Evolutionary conservation across 176 grass and related monocot genomes (phyloP), one percentile per base, ranked within the genome.

Genomic region (Phoenix roebelenii): DNA sequence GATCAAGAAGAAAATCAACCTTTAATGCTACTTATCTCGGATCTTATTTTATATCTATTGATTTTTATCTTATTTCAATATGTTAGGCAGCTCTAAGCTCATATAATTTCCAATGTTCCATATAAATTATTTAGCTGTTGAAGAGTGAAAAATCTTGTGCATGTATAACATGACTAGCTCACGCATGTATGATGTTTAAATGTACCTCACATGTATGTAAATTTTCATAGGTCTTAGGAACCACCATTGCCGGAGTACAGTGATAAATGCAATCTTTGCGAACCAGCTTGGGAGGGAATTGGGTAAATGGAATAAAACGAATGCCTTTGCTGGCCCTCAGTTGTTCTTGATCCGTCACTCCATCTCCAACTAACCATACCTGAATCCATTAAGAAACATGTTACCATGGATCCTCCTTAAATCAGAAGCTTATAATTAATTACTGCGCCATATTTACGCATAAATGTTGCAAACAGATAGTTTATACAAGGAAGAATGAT

Each of bases 141-240:
- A 56, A 23, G 54, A 56, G 3, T 56, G 54, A 25, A 23, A 60
- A 60, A 29, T 29, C 6, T 18, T 17, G 3, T 29, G 23, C 25
- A 60, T 60, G 12, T 16, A 39, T 17, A 60, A 44, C 35, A 44
- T 44, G 7, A 44, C 35, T 12, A 20, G 20, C 20, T 20, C 20
- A 20, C 0, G 20, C 7, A 2, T 44, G 35, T 44, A 44, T 14
- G 10, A 9, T 44, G 1, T 44, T 12, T 44, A 14, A 44, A 10
- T 35, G 25, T 73, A 73, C 70, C 70, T 73, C 70, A 7, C 70
- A 73, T 3, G 70, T 4, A 51, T 73, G 70, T 20, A 73, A 59
- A 50, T 73, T 73, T 44, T 63, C 59, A 16, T 55, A 73, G 17
- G 25, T 51, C 14, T 73, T 55, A 23, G 70, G 70, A 51, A 54